Conservation (phyloP, 352 stramenopile species). For the Stephanocyclus meneghinianus region DNA sequence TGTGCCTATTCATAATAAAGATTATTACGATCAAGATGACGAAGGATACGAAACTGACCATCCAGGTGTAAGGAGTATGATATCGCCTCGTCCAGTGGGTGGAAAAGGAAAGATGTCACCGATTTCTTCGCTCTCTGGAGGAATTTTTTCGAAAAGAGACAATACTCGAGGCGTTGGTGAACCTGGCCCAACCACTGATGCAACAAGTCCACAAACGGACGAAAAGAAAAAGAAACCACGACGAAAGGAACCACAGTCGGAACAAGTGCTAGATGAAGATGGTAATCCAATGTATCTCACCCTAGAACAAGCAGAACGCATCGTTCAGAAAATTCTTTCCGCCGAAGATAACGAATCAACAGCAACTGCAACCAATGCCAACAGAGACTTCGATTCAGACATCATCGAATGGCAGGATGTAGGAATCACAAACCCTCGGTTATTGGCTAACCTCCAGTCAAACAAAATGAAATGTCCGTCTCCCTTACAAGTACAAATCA, state of each 20-base stretch:
- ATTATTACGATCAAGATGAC: constrained; percentile 16
- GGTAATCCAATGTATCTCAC: constrained; percentile 67
- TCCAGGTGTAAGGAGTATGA: not conserved
- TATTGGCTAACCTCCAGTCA: constrained; percentile 63
- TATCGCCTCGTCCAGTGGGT: not conserved
- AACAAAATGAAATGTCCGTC: constrained; percentile 54
- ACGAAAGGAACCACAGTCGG: constrained; percentile 19
- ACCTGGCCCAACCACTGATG: not conserved
- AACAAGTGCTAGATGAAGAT: constrained; percentile 56
- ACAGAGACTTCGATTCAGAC: not conserved
- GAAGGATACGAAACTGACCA: not conserved
- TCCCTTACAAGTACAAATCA: constrained; percentile 69
- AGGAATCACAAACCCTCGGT: constrained; percentile 56
- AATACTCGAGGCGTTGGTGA: not conserved
- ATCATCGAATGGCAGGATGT: constrained; percentile 59
- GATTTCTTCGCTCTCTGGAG: constrained; percentile 1
- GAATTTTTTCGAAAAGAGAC: constrained; percentile 11
- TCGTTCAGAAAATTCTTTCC: constrained; percentile 47
- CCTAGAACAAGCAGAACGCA: constrained; percentile 56
- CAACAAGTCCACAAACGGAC: not conserved
- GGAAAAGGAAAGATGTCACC: constrained; percentile 1
- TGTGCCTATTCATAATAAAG: constrained; percentile 4
- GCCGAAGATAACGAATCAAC: not conserved
- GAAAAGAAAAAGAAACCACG: constrained; percentile 32
- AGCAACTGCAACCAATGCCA: not conserved